phyloP scores from a whole-genome alignment of 495 filamentous ascomycete species.

The Aspergillus nanangensis region DNA sequence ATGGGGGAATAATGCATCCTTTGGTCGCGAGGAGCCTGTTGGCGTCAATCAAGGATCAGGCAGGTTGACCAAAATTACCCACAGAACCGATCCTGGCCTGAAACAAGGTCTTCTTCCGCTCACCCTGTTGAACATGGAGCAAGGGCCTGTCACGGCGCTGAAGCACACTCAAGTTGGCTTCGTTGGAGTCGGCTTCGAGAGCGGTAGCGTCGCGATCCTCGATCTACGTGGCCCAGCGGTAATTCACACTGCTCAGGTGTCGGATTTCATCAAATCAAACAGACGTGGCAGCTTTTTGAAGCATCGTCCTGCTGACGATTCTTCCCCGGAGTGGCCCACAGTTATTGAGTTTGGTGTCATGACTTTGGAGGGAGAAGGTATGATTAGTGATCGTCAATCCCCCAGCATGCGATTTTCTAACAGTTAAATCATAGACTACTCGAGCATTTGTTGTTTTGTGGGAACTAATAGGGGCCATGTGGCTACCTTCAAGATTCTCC shows the following conservation, averaged over 20 bases:
- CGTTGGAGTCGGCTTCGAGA: constrained; percentile 78
- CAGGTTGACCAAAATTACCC: constrained; percentile 64
- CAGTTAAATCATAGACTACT: constrained; percentile 56
- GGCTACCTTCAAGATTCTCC: constrained; percentile 85
- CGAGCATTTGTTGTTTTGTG: constrained; percentile 87
- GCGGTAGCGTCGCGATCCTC: constrained; percentile 71
- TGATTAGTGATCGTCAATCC: not conserved
- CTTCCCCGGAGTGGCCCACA: constrained; percentile 65
- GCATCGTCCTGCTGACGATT: constrained; percentile 38
- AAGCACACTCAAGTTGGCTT: constrained; percentile 89
- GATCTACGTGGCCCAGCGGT: constrained; percentile 85
- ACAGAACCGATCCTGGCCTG: constrained; percentile 71
- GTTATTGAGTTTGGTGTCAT: constrained; percentile 87
- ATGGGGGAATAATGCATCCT: constrained; percentile 74
- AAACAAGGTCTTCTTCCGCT: constrained; percentile 79
- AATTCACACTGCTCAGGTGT: constrained; percentile 68
- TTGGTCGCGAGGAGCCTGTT: constrained; percentile 50
- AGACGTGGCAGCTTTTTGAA: constrained; percentile 67
- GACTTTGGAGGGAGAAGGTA: constrained; percentile 82
- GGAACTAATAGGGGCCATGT: constrained; percentile 82
- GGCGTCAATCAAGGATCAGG: constrained; percentile 50
- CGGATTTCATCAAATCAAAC: constrained; percentile 60
- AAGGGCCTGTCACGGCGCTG: constrained; percentile 71
- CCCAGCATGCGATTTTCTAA: constrained; percentile 13
- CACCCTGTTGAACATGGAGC: constrained; percentile 73